A percentile compares a stretch with the other conserved stretches of the same genome.
Conservation (phyloP, 352 stramenopile genomes). For the Blastocystis sp. region DNA sequence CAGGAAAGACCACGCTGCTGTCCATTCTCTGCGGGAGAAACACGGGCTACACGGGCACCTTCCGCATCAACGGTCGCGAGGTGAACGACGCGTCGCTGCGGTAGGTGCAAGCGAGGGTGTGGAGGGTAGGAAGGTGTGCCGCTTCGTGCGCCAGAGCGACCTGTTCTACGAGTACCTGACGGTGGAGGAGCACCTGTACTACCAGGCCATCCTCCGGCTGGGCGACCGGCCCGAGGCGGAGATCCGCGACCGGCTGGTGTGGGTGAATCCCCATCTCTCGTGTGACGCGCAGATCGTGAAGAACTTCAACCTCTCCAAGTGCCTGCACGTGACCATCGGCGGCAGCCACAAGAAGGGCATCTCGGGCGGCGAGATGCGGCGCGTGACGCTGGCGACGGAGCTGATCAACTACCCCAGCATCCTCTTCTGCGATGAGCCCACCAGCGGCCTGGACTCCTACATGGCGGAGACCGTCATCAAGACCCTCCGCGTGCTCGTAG, state of each 20-base stretch:
- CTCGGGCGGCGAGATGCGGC: slow-evolving; percentile 66
- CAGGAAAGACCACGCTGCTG: slow-evolving; percentile 62
- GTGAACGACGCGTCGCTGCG: slow-evolving; percentile 31
- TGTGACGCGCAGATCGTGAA: slow-evolving; percentile 51
- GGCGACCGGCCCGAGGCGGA: slow-evolving; percentile 13
- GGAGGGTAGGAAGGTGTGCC: slow-evolving; percentile 41
- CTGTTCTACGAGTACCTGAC: slow-evolving; percentile 69
- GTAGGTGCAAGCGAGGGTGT: neutral
- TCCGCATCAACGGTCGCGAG: slow-evolving; percentile 55
- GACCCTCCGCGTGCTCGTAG: slow-evolving; percentile 51
- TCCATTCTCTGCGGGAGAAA: slow-evolving; percentile 61
- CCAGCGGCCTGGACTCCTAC: slow-evolving; percentile 64
- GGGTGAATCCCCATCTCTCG: neutral
- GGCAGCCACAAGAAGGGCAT: slow-evolving; percentile 59
- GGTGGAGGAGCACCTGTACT: slow-evolving; percentile 67
- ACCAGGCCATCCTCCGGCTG: slow-evolving; percentile 63
- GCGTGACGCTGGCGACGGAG: slow-evolving; percentile 58
- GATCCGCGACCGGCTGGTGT: slow-evolving; percentile 50
- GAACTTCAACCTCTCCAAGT: slow-evolving; percentile 62
- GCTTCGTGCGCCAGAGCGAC: slow-evolving; percentile 57
- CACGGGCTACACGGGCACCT: slow-evolving; percentile 29
- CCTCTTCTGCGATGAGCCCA: slow-evolving; percentile 67
- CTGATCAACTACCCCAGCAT: slow-evolving; percentile 66
- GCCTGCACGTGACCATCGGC: slow-evolving; percentile 40
- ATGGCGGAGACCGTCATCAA: slow-evolving; percentile 67